Evolutionary conservation across 441 rosid species (phyloP).

Genomic region (Eutrema salsugineum): DNA sequence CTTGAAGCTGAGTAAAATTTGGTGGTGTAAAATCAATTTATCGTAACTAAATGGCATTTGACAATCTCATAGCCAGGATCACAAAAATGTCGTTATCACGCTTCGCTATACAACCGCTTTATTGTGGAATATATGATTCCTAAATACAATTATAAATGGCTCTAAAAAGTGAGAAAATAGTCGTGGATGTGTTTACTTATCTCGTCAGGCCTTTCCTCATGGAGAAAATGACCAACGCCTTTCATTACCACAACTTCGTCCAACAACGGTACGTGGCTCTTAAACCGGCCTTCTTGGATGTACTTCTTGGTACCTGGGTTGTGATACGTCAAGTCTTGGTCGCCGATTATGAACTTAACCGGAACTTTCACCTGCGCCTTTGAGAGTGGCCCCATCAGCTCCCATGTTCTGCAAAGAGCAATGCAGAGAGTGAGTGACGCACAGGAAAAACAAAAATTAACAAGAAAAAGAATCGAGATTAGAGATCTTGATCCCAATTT

Average conservation of each 20-base stretch:
- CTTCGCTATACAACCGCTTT: too few relatives aligned
- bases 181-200: constrained; percentile 36
- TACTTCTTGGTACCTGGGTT: constrained; percentile 40
- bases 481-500: background rate
- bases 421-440: background rate
- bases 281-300: constrained; percentile 36
- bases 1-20: background rate
- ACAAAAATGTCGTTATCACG: too few relatives aligned
- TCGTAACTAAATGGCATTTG: too few relatives aligned
- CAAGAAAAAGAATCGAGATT: background rate
- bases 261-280: constrained; percentile 43
- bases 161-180: constrained; percentile 27
- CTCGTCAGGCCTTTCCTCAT: constrained; percentile 41
- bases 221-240: constrained; percentile 43
- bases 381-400: constrained; percentile 37
- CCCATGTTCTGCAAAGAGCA: constrained; percentile 38
- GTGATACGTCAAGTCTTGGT: constrained; percentile 40
- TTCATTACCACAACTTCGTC: constrained; percentile 42
- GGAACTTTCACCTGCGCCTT: constrained; percentile 36
- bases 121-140: too few relatives aligned
- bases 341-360: constrained; percentile 42
- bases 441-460: background rate
- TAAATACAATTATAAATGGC: background rate
- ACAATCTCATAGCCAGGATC: too few relatives aligned
- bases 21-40: background rate